These are phyloP conservation scores for Biscogniauxia marginata DNA, from an alignment of 2,329 filamentous ascomycete species.

Conservation along the genomic window DNA sequence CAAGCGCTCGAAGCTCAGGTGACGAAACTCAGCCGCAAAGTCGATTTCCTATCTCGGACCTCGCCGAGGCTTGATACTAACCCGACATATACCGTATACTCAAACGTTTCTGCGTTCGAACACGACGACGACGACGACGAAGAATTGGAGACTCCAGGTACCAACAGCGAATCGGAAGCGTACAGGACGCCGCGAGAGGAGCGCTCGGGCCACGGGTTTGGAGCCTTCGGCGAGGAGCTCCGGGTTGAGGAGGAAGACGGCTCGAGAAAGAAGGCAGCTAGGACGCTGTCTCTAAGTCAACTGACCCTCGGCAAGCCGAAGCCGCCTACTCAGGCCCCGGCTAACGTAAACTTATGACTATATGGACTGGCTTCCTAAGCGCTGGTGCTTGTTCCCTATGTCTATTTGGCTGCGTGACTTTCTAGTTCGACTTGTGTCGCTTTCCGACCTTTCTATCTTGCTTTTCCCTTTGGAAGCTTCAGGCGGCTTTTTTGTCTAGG, in stretches of 20 bases:
- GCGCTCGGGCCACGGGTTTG: slow-evolving; percentile 35
- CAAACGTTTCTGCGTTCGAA: slow-evolving; percentile 42
- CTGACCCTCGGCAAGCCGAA: slow-evolving; percentile 48
- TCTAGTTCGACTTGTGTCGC: slow-evolving; percentile 6
- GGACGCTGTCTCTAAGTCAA: slow-evolving; percentile 63
- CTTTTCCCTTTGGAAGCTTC: slow-evolving; percentile 10
- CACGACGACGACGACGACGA: slow-evolving; percentile 40
- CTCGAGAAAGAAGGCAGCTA: slow-evolving; percentile 53
- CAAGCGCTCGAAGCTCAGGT: slow-evolving; percentile 57
- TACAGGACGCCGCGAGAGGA: slow-evolving; percentile 55
- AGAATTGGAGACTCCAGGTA: slow-evolving; percentile 24
- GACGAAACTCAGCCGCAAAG: slow-evolving; percentile 48
- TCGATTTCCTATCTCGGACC: slow-evolving; percentile 46
- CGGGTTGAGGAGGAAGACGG: slow-evolving; percentile 36
- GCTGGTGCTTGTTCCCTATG: neutral
- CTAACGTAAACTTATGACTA: slow-evolving; percentile 33
- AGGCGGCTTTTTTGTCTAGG: slow-evolving; percentile 13
- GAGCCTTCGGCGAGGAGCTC: slow-evolving; percentile 44
- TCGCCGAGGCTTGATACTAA: slow-evolving; percentile 35
- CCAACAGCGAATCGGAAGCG: slow-evolving; percentile 41
- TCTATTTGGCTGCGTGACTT: neutral
- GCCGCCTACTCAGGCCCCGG: slow-evolving; percentile 19
- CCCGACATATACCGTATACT: slow-evolving; percentile 34
- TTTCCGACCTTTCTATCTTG: slow-evolving; percentile 9
- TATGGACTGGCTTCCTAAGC: slow-evolving; percentile 22